Percentiles rank a stretch among this genome's conserved stretches.
These are phyloP conservation scores for Cladobotryum mycophilum DNA, from an alignment of 2,329 filamentous ascomycete species.

Conservation along the genomic window DNA sequence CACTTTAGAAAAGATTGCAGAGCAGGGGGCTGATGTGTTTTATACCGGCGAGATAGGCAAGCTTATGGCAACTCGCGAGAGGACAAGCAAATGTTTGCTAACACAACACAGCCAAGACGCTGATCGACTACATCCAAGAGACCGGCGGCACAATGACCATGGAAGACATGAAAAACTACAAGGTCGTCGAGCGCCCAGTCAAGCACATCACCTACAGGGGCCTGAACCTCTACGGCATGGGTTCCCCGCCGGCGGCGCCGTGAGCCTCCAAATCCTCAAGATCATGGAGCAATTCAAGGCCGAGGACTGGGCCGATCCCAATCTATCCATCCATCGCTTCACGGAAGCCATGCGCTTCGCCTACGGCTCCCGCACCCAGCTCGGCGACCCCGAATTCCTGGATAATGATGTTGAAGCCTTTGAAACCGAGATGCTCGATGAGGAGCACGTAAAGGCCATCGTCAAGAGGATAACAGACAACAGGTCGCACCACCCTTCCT, in stretches of 20 bases:
- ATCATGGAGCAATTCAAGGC: conserved; percentile 69
- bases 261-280: conserved; percentile 72
- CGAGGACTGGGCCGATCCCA: conserved; percentile 46
- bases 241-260: conserved; percentile 70
- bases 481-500: conserved; percentile 62
- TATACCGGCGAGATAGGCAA: conserved; percentile 61
- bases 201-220: conserved; percentile 61
- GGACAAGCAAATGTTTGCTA: conserved; percentile 2
- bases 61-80: not conserved
- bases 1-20: conserved; percentile 71
- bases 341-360: conserved; percentile 87
- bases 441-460: conserved; percentile 51
- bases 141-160: conserved; percentile 81
- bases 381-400: conserved; percentile 79
- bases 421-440: conserved; percentile 62
- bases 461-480: conserved; percentile 64
- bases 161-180: conserved; percentile 69
- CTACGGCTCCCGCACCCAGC: conserved; percentile 69
- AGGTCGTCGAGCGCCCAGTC: conserved; percentile 57
- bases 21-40: conserved; percentile 65
- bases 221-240: conserved; percentile 61
- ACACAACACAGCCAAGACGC: conserved; percentile 55
- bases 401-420: conserved; percentile 49
- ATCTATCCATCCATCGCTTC: conserved; percentile 73
- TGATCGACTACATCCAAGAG: conserved; percentile 60